Base-by-base conservation (phyloP, 2,329 filamentous ascomycete genomes). In the Clonostachys solani region DNA sequence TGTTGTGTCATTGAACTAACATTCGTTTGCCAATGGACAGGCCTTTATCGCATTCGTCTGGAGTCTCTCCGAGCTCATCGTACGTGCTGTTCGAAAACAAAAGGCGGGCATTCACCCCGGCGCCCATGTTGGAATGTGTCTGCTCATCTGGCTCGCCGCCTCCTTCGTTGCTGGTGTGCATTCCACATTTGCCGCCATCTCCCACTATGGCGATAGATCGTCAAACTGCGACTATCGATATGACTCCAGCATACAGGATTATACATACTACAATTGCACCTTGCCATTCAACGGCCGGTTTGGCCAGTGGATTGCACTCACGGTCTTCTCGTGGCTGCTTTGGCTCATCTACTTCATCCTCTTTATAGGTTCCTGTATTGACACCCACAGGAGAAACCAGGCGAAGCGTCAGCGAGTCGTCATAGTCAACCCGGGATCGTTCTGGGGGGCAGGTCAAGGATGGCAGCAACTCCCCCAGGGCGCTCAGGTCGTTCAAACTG, bases 41-140 rank as follows among this genome's bases (percentile, higher is more conserved):
- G 63, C 66, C 17, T 53, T 57, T 18, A 33, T 63, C 2, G 60
- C 65, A 10, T 38, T 71, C 7, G 3, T 71, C 38, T 72, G 72
- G 66, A 65, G 65, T 34, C 35, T 59, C 1, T 54, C 64, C 33
- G 72, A 75, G 41, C 51, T 72, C 43, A 54, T 72, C 47, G 66
- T 61, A 23, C 60, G 67, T 16, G 58, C 53, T 35, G 47, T 58
- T 15, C 66, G 66, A 36, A 61, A 58, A 7, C 59, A 55, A 43
- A 56, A 61, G 19, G 52, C 52, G 5, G 66, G 68, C 36, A 68
- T 74, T 17, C 68, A 71, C 45, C 71, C 73, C 1, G 72, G 69
- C 23, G 66, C 65, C 8, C 70, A 74, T 42, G 67, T 75, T 34
- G 68, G 56, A 45, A 38, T 71, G 13, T 67, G 66, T 33, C 67